Percentiles rank a stretch among this genome's conserved stretches.
Evolutionary conservation across 2,329 filamentous ascomycete species (phyloP).

Genomic region (Sporothrix sp.): DNA sequence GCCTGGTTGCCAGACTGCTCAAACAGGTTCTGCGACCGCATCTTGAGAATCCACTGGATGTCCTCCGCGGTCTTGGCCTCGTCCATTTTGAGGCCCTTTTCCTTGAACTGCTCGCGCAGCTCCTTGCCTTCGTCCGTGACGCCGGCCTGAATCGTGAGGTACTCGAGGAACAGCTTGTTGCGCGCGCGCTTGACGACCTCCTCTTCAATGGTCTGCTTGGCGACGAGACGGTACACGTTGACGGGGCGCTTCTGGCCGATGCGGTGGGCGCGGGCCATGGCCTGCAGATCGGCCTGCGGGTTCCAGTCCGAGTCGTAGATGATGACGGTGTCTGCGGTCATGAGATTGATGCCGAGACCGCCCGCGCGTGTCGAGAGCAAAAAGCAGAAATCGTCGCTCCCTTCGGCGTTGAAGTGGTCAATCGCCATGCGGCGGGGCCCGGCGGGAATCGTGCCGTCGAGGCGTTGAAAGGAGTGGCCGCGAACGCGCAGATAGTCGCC

Average conservation of each 20-base stretch:
- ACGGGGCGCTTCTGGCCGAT: conserved; percentile 96
- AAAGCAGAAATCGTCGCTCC: conserved; percentile 93
- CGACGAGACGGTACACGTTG: conserved; percentile 91
- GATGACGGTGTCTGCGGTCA: conserved; percentile 96
- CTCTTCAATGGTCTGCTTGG: conserved; percentile 96
- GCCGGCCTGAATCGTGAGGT: conserved; percentile 92
- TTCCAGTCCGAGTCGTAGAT: conserved; percentile 99
- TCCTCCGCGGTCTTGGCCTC: conserved; percentile 89
- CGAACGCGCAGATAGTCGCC: conserved; percentile 87
- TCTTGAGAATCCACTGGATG: conserved; percentile 92
- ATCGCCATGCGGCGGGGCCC: conserved; percentile 85
- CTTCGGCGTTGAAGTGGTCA: conserved; percentile 96
- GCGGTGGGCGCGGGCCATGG: conserved; percentile 95
- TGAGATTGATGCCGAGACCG: conserved; percentile 96
- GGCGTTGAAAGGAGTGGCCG: conserved; percentile 88
- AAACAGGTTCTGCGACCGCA: conserved; percentile 98
- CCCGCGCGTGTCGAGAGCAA: conserved; percentile 89
- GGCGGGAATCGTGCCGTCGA: conserved; percentile 90
- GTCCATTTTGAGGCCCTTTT: conserved; percentile 61
- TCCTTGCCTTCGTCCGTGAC: conserved; percentile 92
- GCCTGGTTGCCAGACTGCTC: conserved; percentile 95
- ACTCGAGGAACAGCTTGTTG: conserved; percentile 95
- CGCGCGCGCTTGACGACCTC: conserved; percentile 92
- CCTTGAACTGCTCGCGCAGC: conserved; percentile 62
- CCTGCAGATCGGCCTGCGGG: conserved; percentile 92